A percentile compares a stretch with the other conserved stretches of the same genome.
These are phyloP conservation scores for Daldinia grandis DNA, from an alignment of 495 filamentous ascomycete species.

Conservation along the genomic window DNA sequence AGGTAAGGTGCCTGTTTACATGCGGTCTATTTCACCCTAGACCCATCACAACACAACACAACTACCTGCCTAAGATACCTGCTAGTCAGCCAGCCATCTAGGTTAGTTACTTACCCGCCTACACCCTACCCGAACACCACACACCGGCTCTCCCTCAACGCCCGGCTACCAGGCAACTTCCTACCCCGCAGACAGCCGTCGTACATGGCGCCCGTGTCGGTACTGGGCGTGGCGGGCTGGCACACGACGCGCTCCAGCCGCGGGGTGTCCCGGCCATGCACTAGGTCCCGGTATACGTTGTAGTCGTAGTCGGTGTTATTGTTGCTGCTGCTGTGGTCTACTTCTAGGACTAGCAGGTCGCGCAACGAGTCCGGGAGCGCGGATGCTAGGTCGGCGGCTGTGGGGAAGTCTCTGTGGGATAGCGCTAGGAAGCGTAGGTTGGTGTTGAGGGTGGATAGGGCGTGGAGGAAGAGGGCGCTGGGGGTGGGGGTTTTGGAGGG, in stretches of 20 bases:
- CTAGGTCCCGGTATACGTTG: not conserved
- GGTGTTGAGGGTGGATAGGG: not conserved
- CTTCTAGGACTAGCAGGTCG: constrained; percentile 10
- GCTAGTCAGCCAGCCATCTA: too few species aligned
- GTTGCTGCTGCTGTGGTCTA: too few species aligned
- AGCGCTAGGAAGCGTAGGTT: not conserved
- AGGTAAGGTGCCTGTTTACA: not conserved
- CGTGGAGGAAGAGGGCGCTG: not conserved
- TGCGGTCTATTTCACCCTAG: not conserved
- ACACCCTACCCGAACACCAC: not conserved
- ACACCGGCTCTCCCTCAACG: not conserved
- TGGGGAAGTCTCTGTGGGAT: not conserved
- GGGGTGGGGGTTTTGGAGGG: too few species aligned
- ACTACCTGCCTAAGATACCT: too few species aligned
- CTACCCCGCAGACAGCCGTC: not conserved
- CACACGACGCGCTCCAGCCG: not conserved
- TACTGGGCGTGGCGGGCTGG: not conserved
- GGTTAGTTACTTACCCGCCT: too few species aligned
- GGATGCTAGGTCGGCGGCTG: not conserved
- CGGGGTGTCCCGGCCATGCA: not conserved
- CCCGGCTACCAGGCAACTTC: not conserved
- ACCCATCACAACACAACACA: not conserved
- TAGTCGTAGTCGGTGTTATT: not conserved
- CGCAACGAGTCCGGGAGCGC: constrained; percentile 5
- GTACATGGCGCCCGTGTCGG: not conserved